Evolutionary conservation across 495 filamentous ascomycete genomes (phyloP), one percentile per base, ranked within the genome.

Genomic region (Hyaloscypha bicolor): DNA sequence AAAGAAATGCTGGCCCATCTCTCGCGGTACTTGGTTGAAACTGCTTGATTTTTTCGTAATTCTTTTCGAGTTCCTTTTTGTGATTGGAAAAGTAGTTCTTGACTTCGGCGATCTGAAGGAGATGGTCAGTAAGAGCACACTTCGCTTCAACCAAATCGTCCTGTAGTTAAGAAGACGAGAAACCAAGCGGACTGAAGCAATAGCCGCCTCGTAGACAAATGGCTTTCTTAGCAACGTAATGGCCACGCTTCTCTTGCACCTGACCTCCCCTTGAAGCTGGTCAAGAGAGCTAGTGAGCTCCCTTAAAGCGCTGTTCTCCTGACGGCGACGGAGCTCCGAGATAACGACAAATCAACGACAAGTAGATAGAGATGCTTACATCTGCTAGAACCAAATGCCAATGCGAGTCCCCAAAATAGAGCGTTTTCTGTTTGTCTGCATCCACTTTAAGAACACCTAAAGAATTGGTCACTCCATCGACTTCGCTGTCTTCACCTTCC

Each of bases 361-460:
- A 48, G 11, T 19, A 48, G 42, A 16, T 48, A 12, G 42, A 12
- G 42, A 53, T 63, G 77, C 81, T 65, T 72, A 92, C 90, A 84
- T 97, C 93, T 67, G 87, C 85, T 66, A 99, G 78, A 60, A 99
- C 88, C 25, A 91, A 87, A 63, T 90, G 91, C 94, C 95, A 98
- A 76, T 98, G 93, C 29, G 90, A 89, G 64, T 93, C 91, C 52
- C 93, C 94, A 59, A 94, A 85, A 74, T 97, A 99, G 74, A 90
- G 86, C 1, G 90, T 88, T 76, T 93, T 94, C 29, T 83, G 81
- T 70, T 90, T 90, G 64, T 92, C 93, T 62, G 90, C 86, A 63
- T 91, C 86, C 66, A 99, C 91, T 72, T 91, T 96, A 78, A 99
- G 87, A 51, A 94, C 83, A 48, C 95, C 95, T 63, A 98, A 87